Base-by-base conservation (phyloP, 257 asterid species). In the Solanum chmielewskii region DNA sequence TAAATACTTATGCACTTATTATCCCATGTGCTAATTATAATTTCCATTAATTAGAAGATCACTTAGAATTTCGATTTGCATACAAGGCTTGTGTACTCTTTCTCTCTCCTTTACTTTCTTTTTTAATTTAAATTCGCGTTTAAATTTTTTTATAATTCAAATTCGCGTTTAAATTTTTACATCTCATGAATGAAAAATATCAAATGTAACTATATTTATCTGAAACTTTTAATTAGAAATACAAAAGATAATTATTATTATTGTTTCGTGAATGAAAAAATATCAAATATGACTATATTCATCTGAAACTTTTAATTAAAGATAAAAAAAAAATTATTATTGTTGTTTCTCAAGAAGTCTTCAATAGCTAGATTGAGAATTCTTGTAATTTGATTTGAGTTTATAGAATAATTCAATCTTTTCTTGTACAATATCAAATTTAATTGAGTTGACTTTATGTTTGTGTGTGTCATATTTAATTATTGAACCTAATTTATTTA, bases 161-260 rank as follows among this genome's bases (percentile, higher is more conserved):
- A 2, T 70, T 31, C 0, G 1, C 3, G 0, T 16, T 1, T 3
- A 8, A 15, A 31, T 1, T 0, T 71, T 71, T 39, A 9, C 0
- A 71, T 11, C 8, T 16, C 8, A 1, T 3, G 9, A 9, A 6
- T 2, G n/a, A 4, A 33, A 71, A 33, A 18, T 71, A 33, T 0
- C 15, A 33, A 70, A 70, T 31, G 12, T 2, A 1, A 70, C 0
- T 70, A 0, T 16, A 31, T 7, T 0, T 7, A 31, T 15, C 23
- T 7, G 3, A 69, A 31, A 3, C 1, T 27, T 73, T 9, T 33
- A 33, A 20, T 35, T 18, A 71, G 2, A 15, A 47, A 71, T 18
- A 6, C 11, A 37, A 37, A 9, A 4, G 4, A 59, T 33, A 33
- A 3, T 35, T 35, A 1, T 5, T 5, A 37, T n/a, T 35, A 3